Base-by-base conservation (phyloP, 139 green algal species). In the Ettlia oleoabundans region DNA sequence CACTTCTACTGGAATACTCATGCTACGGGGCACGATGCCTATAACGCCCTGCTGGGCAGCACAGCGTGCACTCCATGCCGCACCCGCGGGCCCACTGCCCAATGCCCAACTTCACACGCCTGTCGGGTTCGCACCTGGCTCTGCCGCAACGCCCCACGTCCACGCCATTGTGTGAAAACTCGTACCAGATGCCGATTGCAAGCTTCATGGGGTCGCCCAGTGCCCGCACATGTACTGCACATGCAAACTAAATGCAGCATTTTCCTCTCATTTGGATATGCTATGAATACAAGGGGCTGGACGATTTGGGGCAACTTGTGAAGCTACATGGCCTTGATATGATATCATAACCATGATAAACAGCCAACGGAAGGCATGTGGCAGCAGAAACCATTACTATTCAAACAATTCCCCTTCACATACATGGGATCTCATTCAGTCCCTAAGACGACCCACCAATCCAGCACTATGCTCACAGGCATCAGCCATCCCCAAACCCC, bases 121-220 rank as follows among this genome's bases (percentile, higher is more conserved):
- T 10, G 13, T 58, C 10, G 13, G 47, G 47, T 15, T 15, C 10
- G 47, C 47, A 80, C 73, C 73, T 80, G 73, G 73, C 53, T 61
- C 53, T 35, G 4, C 35, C 53, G 73, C 38, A 58, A 53, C 73
- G 73, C 13, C 73, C 73, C 3, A 1, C 7, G 15, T 80, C 73
- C 53, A 80, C 53, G 2, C 86, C 86, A 43, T 62, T 81, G 78
- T 88, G 85, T 24, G 37, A 53, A 51, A 76, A 87, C 55, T 90
- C 83, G 26, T 85, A 86, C 65, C 72, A 88, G 68, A 90, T 41
- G 21, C 71, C 72, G 13, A 89, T 70, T 2, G 63, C 42, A 2
- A 90, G 75, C 52, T 88, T 88, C 35, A 86, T 76, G 64, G 83
- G 84, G 76, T 88, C 70, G 9, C 77, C 72, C 52, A 80, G 52